Conservation (phyloP, 495 filamentous ascomycete species). For the Lophium mytilinum region DNA sequence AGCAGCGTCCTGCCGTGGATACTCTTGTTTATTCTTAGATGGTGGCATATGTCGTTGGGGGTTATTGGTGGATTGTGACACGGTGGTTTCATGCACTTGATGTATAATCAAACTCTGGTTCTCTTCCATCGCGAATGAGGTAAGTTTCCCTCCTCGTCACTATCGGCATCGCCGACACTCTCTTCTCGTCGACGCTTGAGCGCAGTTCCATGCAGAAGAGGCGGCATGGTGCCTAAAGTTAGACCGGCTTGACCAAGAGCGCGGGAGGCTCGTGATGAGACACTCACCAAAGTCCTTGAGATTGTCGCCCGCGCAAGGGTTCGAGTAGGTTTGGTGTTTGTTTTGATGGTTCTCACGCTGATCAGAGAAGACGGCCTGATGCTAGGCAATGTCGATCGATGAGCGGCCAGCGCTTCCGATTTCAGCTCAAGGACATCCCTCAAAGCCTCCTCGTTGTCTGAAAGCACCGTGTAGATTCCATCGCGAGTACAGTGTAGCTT, state of each 20-base stretch:
- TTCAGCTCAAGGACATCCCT: background rate
- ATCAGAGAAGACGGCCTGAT: background rate
- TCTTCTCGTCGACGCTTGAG: background rate
- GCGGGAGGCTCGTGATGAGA: too few species aligned
- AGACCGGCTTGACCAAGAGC: too few species aligned
- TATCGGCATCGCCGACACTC: background rate
- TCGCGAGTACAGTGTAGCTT: conserved; percentile 1
- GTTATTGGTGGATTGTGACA: background rate
- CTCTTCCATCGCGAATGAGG: background rate
- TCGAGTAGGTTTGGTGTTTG: background rate
- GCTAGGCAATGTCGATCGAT: too few species aligned
- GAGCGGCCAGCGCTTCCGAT: background rate
- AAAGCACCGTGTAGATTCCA: background rate
- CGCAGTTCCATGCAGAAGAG: background rate
- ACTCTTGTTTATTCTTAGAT: background rate
- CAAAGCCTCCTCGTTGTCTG: background rate
- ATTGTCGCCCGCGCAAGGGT: too few species aligned
- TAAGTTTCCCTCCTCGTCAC: background rate
- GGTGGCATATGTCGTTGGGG: background rate
- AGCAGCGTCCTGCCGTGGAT: background rate
- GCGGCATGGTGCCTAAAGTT: too few species aligned
- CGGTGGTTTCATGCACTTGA: too few species aligned
- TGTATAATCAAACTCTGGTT: background rate
- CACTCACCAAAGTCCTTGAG: too few species aligned
- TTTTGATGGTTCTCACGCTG: background rate